These are phyloP conservation scores for Bacidia rubella DNA, from an alignment of 495 filamentous ascomycete species.

Conservation along the genomic window DNA sequence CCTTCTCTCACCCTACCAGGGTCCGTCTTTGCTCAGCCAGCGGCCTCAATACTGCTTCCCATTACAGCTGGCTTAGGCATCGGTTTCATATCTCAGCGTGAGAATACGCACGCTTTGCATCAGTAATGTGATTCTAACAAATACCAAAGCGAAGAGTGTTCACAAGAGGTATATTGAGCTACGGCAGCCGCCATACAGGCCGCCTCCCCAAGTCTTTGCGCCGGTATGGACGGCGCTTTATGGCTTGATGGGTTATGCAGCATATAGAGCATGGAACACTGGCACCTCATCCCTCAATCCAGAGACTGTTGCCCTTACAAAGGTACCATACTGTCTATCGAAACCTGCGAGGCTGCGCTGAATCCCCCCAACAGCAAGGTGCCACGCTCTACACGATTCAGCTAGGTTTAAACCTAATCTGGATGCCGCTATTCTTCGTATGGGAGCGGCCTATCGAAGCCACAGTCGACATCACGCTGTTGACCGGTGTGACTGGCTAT, in stretches of 20 bases:
- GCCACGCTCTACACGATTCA: conserved; percentile 72
- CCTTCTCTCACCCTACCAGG: conserved; percentile 48
- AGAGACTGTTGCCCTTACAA: conserved; percentile 24
- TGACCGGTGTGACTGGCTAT: conserved; percentile 55
- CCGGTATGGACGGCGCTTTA: conserved; percentile 82
- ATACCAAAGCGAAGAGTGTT: conserved; percentile 35
- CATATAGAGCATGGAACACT: conserved; percentile 52
- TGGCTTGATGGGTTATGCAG: conserved; percentile 76
- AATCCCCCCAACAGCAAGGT: conserved; percentile 35
- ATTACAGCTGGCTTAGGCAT: conserved; percentile 48
- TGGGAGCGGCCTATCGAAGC: conserved; percentile 56
- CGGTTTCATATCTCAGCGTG: conserved; percentile 48
- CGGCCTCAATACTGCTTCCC: conserved; percentile 56
- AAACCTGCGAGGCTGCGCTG: conserved; percentile 5
- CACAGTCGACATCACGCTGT: conserved; percentile 56
- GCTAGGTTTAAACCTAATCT: conserved; percentile 68
- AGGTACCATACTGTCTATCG: conserved; percentile 22
- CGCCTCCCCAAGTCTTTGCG: conserved; percentile 68
- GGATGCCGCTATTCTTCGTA: conserved; percentile 91
- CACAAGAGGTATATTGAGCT: conserved; percentile 51
- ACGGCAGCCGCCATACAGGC: conserved; percentile 66
- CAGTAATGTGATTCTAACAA: neutral
- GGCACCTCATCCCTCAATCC: conserved; percentile 41
- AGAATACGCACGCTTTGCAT: conserved; percentile 6
- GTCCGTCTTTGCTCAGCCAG: conserved; percentile 47